Evolutionary conservation across 805 yeast genomes (phyloP).

Genomic region (Saccharomycopsis oosterbeekiorum): DNA sequence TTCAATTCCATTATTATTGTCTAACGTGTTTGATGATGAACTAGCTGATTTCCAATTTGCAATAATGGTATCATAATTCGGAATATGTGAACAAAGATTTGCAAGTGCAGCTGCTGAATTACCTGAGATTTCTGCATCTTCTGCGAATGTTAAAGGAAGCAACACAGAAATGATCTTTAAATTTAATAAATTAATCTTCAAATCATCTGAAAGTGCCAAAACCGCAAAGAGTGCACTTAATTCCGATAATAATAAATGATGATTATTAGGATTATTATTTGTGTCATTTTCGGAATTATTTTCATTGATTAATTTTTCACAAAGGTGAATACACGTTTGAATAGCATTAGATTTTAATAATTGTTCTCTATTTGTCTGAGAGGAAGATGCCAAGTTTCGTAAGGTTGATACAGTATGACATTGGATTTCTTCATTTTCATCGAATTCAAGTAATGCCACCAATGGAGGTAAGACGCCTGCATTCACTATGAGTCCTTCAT

Average conservation of each 20-base stretch:
- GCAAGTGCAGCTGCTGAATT: constrained; percentile 98
- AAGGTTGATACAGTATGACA: constrained; percentile 96
- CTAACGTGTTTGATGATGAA: constrained; percentile 32
- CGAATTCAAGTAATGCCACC: constrained; percentile 72
- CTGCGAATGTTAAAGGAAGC: constrained; percentile 81
- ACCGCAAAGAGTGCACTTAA: constrained; percentile 97
- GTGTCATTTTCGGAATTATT: constrained; percentile 73
- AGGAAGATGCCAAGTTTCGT: constrained; percentile 91
- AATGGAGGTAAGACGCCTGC: constrained; percentile 93
- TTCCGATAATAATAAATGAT: constrained; percentile 40
- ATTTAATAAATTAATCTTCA: constrained; percentile 74
- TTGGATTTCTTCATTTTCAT: constrained; percentile 90
- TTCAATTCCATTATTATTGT: constrained; percentile 60
- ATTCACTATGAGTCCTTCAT: constrained; percentile 90
- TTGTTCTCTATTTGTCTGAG: constrained; percentile 86
- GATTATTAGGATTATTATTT: constrained; percentile 31
- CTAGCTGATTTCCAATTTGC: constrained; percentile 65
- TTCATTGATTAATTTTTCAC: constrained; percentile 34
- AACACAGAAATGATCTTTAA: constrained; percentile 80
- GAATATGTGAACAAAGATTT: constrained; percentile 83
- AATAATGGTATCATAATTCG: constrained; percentile 70
- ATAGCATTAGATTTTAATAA: constrained; percentile 94
- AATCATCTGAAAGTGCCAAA: constrained; percentile 89
- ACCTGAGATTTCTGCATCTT: constrained; percentile 92
- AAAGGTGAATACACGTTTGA: constrained; percentile 80